These are phyloP conservation scores for Paraleonurus japonicus DNA, from an alignment of 257 asterid genomes.

Conservation along the genomic window DNA sequence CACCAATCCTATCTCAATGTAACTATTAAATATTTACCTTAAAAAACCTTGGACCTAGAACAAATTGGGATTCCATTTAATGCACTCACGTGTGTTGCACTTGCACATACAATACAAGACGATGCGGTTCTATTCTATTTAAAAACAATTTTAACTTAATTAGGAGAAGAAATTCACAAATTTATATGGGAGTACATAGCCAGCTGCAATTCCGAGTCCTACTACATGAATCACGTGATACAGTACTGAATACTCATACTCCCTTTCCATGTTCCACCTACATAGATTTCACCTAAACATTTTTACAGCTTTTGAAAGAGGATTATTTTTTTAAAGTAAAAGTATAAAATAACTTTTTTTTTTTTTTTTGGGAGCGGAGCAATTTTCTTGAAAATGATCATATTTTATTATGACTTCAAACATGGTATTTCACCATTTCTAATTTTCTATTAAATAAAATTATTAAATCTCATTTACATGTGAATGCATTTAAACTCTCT, in stretches of 20 bases:
- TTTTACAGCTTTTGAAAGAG: not conserved
- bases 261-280: slow-evolving; percentile 13
- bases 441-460: not conserved
- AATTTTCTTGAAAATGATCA: not conserved
- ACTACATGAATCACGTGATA: slow-evolving; percentile 40
- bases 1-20: slow-evolving; percentile 18
- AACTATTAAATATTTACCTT: slow-evolving; percentile 20
- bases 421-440: not conserved
- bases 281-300: not conserved
- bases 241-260: slow-evolving; percentile 32
- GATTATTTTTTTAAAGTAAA: not conserved
- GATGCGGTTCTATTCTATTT: not conserved
- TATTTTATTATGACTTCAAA: not conserved
- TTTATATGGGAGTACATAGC: not conserved
- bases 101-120: not conserved
- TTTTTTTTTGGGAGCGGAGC: not conserved
- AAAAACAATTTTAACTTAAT: not conserved
- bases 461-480: not conserved
- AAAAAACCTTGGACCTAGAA: not conserved
- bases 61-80: slow-evolving; percentile 19
- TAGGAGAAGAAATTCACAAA: slow-evolving; percentile 14
- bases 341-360: too few species aligned
- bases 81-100: slow-evolving; percentile 33
- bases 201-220: slow-evolving; percentile 13
- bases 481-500: too few species aligned